phyloP scores from a whole-genome alignment of 116 monocot genomes.

The Phalaenopsis hybrid region DNA sequence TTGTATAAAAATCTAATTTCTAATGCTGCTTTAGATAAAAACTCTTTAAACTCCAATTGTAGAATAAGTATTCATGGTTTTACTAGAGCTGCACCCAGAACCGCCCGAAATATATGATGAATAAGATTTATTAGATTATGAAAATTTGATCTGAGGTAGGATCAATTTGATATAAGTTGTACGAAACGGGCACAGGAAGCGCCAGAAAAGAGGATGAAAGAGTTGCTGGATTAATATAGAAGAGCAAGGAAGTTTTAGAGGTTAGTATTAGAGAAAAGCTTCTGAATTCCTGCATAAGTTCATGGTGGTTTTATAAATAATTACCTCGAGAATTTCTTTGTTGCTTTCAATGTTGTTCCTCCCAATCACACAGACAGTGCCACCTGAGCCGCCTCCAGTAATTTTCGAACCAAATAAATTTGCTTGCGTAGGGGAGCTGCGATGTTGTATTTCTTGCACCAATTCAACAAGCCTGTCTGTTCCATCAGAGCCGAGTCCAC shows the following conservation, averaged over 20 bases:
- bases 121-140: background rate
- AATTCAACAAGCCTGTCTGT: slow-evolving; percentile 83
- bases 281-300: background rate
- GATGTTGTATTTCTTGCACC: slow-evolving; percentile 88
- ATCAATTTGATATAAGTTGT: background rate
- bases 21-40: too few species aligned
- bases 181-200: too few species aligned
- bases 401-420: slow-evolving; percentile 91
- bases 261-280: background rate
- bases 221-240: background rate
- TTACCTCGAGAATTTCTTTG: slow-evolving; percentile 84
- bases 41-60: background rate
- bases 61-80: background rate
- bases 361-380: slow-evolving; percentile 81
- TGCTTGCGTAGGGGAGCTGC: slow-evolving; percentile 21
- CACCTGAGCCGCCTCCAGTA: slow-evolving; percentile 95
- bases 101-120: background rate
- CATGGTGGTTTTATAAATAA: background rate
- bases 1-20: too few species aligned
- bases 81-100: background rate
- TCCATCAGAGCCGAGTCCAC: slow-evolving; percentile 89
- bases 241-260: background rate
- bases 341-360: slow-evolving; percentile 69
- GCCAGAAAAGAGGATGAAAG: too few species aligned
- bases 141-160: background rate